Percentiles rank a stretch among this genome's conserved stretches.
phyloP scores from a whole-genome alignment of 371 early-diverging fungal genomes.

The Rhizopus stolonifer region DNA sequence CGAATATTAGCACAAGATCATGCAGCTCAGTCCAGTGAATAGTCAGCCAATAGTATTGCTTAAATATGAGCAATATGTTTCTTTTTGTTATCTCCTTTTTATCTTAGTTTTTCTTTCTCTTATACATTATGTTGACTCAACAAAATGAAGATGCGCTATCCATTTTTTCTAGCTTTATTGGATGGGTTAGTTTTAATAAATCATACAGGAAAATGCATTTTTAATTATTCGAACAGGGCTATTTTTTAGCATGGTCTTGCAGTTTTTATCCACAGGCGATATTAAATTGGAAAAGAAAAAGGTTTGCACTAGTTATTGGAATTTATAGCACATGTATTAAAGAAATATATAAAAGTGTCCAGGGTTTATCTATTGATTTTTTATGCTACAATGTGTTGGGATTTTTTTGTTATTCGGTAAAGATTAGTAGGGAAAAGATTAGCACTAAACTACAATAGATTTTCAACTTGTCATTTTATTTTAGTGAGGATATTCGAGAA shows the following conservation, averaged over 20 bases:
- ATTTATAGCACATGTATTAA: background rate
- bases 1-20: background rate
- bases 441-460: conserved; percentile 16
- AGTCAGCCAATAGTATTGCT: background rate
- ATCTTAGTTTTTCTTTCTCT: background rate
- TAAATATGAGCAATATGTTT: background rate
- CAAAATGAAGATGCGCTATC: background rate
- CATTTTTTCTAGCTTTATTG: conserved; percentile 29
- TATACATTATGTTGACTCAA: background rate
- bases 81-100: background rate
- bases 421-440: background rate
- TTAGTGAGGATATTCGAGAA: conserved; percentile 63
- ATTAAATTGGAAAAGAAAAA: conserved; percentile 42
- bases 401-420: conserved; percentile 80
- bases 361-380: conserved; percentile 91
- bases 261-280: conserved; percentile 49
- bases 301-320: too few relatives aligned
- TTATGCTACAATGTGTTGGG: conserved; percentile 82
- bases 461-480: conserved; percentile 78
- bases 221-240: conserved; percentile 21
- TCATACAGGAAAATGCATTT: background rate
- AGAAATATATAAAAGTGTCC: conserved; percentile 53
- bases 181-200: conserved; percentile 34
- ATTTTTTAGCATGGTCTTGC: conserved; percentile 47
- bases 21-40: background rate